Conservation (phyloP, 371 early-diverging fungal genomes). For the Lichtheimia hyalospora region DNA sequence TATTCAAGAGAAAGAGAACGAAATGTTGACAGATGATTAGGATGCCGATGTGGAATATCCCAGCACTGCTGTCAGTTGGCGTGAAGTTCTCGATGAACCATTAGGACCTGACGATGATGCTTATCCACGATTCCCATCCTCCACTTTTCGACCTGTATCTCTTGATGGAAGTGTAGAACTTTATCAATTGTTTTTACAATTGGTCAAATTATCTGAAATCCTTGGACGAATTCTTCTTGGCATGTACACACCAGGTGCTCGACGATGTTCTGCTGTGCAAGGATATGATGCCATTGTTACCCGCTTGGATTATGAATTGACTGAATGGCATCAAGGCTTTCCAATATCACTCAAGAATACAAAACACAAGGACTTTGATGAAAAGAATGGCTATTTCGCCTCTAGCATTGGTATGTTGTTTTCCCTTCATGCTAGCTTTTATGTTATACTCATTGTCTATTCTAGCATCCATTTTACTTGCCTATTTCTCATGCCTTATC, state of each 20-base stretch:
- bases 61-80: slow-evolving; percentile 34
- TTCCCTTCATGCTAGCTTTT: not conserved
- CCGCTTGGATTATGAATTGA: slow-evolving; percentile 42
- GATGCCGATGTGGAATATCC: slow-evolving; percentile 48
- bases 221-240: slow-evolving; percentile 47
- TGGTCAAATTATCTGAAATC: slow-evolving; percentile 47
- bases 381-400: slow-evolving; percentile 34
- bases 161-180: slow-evolving; percentile 24
- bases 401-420: slow-evolving; percentile 36
- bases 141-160: slow-evolving; percentile 27
- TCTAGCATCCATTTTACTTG: slow-evolving; percentile 34
- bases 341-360: slow-evolving; percentile 33
- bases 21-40: slow-evolving; percentile 6
- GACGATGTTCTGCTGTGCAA: slow-evolving; percentile 30
- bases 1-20: not conserved
- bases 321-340: slow-evolving; percentile 48
- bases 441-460: not conserved
- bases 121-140: slow-evolving; percentile 37
- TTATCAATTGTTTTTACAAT: slow-evolving; percentile 42
- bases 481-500: slow-evolving; percentile 40
- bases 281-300: slow-evolving; percentile 47
- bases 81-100: slow-evolving; percentile 41
- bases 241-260: slow-evolving; percentile 46
- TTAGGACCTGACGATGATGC: slow-evolving; percentile 15
- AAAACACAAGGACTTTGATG: slow-evolving; percentile 40